Conservation (phyloP, 495 filamentous ascomycete species). For the Talaromyces wortmannii region DNA sequence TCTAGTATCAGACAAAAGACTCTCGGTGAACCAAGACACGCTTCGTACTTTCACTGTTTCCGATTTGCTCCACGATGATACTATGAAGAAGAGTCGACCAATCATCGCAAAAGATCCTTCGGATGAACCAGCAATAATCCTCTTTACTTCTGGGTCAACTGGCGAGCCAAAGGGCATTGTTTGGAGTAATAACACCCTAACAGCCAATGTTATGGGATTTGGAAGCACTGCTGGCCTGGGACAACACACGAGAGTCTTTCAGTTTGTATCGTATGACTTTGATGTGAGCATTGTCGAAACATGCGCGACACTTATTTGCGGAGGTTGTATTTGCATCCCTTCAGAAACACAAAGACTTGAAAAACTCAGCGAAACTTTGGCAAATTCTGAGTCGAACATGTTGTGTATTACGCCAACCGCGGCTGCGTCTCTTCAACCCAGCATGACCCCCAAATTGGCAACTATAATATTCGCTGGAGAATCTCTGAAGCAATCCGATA, state of each 20-base stretch:
- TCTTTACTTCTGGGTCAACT: constrained; percentile 47
- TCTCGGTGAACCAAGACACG: neutral
- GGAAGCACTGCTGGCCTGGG: constrained; percentile 26
- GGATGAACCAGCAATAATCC: constrained; percentile 26
- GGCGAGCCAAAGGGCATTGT: constrained; percentile 48
- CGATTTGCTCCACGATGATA: neutral
- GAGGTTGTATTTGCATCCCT: constrained; percentile 43
- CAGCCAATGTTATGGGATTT: constrained; percentile 29
- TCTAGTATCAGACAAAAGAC: constrained; percentile 19
- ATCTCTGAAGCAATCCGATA: neutral
- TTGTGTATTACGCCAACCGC: neutral
- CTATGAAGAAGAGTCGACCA: constrained; percentile 26
- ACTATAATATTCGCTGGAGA: neutral
- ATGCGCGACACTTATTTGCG: constrained; percentile 31
- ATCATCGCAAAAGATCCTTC: constrained; percentile 11
- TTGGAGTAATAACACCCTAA: constrained; percentile 36
- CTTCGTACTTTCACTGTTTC: too few relatives aligned
- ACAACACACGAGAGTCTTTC: constrained; percentile 25
- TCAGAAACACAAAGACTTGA: constrained; percentile 41
- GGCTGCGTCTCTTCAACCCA: neutral
- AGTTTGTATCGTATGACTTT: constrained; percentile 40
- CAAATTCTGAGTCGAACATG: neutral
- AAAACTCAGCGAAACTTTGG: constrained; percentile 18
- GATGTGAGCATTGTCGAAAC: constrained; percentile 41
- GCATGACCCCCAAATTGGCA: neutral